Conservation (phyloP, 495 filamentous ascomycete species). For the Lentithecium fluviatile region DNA sequence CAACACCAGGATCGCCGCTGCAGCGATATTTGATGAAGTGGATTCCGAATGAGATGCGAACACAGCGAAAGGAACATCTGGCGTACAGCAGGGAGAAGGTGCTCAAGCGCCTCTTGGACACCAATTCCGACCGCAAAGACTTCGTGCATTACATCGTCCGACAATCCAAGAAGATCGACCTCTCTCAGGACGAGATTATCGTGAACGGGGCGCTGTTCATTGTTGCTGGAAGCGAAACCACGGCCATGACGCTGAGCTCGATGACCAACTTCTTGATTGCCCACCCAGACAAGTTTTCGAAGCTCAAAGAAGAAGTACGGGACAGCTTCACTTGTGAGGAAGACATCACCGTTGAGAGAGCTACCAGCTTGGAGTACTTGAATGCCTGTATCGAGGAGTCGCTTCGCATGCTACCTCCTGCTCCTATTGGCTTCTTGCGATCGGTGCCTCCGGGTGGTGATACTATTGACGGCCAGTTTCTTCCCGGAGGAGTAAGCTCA, state of each 20-base stretch:
- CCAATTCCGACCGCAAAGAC: slow-evolving; percentile 28
- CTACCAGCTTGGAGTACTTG: slow-evolving; percentile 23
- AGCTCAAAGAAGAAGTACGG: slow-evolving; percentile 29
- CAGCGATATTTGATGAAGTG: slow-evolving; percentile 30
- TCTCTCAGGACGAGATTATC: slow-evolving; percentile 33
- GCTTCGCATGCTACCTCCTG: slow-evolving; percentile 29
- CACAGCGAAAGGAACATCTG: slow-evolving; percentile 26
- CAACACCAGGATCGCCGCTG: slow-evolving; percentile 18
- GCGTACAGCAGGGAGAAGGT: slow-evolving; percentile 33
- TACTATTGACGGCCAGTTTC: slow-evolving; percentile 21
- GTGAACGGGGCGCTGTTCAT: slow-evolving; percentile 29
- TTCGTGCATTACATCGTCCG: slow-evolving; percentile 32
- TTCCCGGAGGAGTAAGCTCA: slow-evolving; percentile 29
- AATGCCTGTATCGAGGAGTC: slow-evolving; percentile 31
- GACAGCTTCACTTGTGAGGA: slow-evolving; percentile 21
- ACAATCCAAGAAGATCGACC: slow-evolving; percentile 25
- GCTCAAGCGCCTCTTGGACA: slow-evolving; percentile 17
- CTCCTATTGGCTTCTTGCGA: slow-evolving; percentile 23
- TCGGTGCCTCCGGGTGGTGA: slow-evolving; percentile 23
- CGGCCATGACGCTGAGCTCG: slow-evolving; percentile 21
- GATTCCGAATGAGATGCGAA: slow-evolving; percentile 25
- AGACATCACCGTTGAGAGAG: slow-evolving; percentile 28
- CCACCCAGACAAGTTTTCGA: slow-evolving; percentile 23
- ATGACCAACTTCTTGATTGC: slow-evolving; percentile 27
- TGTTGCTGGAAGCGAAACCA: slow-evolving; percentile 36